Conservation (phyloP, 306 rosid species). For the Oemleria cerasiformis region DNA sequence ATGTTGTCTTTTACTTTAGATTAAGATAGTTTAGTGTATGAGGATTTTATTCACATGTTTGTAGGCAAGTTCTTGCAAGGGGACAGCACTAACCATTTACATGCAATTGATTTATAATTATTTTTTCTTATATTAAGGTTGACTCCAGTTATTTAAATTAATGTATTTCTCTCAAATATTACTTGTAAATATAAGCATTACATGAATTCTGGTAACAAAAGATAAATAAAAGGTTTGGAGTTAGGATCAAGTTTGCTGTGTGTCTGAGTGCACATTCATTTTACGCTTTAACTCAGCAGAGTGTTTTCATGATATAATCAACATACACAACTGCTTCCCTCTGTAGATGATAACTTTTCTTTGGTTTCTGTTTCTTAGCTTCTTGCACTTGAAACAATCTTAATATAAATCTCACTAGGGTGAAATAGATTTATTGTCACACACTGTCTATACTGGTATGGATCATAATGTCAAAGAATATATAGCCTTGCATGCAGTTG, state of each 20-base stretch:
- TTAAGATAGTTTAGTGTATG: not conserved
- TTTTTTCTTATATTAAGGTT: not conserved
- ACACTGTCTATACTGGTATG: not conserved
- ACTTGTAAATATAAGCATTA: not conserved
- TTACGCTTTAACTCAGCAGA: not conserved
- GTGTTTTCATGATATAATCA: not conserved
- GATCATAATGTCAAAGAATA: not conserved
- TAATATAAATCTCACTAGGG: not conserved
- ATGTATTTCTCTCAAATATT: not conserved
- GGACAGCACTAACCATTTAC: not conserved
- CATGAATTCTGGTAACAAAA: not conserved
- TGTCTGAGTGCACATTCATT: not conserved
- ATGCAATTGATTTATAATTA: not conserved
- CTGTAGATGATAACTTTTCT: not conserved
- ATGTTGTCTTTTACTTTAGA: not conserved
- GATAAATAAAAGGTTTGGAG: not conserved
- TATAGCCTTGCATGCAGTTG: conserved; percentile 2
- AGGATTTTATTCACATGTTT: not conserved
- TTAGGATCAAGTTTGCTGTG: not conserved
- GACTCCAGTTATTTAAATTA: not conserved
- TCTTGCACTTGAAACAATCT: not conserved
- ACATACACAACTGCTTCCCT: not conserved
- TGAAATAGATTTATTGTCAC: conserved; percentile 3
- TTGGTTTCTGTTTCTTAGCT: not conserved
- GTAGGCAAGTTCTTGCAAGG: not conserved